Base-by-base conservation (phyloP, 139 green algal genomes). In the Micromonas commoda region DNA sequence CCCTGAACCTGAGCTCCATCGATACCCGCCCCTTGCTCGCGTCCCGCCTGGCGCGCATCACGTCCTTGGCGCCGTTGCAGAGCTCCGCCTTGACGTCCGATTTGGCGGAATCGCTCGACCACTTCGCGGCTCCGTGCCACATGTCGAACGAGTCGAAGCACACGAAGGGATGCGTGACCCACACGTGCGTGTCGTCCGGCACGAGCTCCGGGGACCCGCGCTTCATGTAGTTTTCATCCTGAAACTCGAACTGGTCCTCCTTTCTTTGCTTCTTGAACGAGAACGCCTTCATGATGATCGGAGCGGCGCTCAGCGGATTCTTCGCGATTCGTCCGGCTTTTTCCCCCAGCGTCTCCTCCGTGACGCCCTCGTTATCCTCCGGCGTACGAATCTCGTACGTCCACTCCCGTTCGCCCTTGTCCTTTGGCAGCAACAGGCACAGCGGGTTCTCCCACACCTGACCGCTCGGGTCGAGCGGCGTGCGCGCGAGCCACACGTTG, bases 1-100 rank as follows among this genome's bases (percentile, higher is more conserved):
- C 54, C n/a, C 71, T n/a, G 29, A 78, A 78, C 4, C 71, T 51
- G 19, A 78, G 33, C 71, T 78, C 71, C 16, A 78, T 78, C 51
- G 21, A 52, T 20, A 78, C 53, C 16, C 71, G 52, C 19, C 71
- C 71, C 52, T 68, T 68, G 51, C 24, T 68, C 31, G 71, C 28
- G 20, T 78, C 71, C 26, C n/a, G 28, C 39, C 54, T 61, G 4
- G 53, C 54, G 51, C 26, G 31, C 16, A 67, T 29, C 26, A 63
- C 26, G 53, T 78, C 32, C 13, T 24, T 23, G 20, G 71, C 52
- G 21, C 45, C 28, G 13, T 70, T n/a, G 20, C 21, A 21, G 19
- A 67, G 20, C 28, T 35, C 38, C 26, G 21, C 20, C 68, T 75
- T 75, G 9, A 23, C 45, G 45, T 69, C n/a, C n/a, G n/a, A n/a